Evolutionary conservation across 305 asterid species (phyloP).

Genomic region (Salvia sclarea): DNA sequence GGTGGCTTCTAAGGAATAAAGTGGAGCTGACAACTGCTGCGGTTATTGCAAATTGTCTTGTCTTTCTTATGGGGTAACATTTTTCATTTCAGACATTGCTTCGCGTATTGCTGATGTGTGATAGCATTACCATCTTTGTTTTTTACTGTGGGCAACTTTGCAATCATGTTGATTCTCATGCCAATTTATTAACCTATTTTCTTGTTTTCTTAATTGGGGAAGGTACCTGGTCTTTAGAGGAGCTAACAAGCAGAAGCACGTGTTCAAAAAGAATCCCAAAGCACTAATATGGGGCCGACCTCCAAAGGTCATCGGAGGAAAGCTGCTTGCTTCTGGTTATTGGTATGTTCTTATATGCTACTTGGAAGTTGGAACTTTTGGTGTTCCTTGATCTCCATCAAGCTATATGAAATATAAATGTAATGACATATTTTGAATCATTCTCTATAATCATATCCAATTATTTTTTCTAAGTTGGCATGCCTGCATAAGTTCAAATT

Average conservation of each 20-base stretch:
- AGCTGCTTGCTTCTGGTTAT: constrained; percentile 94
- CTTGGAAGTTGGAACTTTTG: background rate
- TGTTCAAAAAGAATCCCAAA: constrained; percentile 83
- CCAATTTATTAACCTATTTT: constrained; percentile 27
- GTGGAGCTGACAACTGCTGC: constrained; percentile 80
- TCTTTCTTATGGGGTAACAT: constrained; percentile 72
- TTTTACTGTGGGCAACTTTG: constrained; percentile 6
- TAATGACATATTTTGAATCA: background rate
- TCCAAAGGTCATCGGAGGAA: constrained; percentile 92
- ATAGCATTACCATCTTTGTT: constrained; percentile 2
- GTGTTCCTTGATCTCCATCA: constrained; percentile 4
- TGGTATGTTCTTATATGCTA: constrained; percentile 55
- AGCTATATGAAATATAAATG: constrained; percentile 7
- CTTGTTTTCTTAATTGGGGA: constrained; percentile 38
- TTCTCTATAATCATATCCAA: constrained; percentile 1
- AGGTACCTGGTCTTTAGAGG: constrained; percentile 93
- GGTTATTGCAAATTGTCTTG: constrained; percentile 76
- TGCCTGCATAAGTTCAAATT: background rate
- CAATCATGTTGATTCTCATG: background rate
- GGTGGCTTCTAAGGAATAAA: constrained; percentile 90
- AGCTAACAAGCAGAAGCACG: constrained; percentile 92
- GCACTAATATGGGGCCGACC: constrained; percentile 88
- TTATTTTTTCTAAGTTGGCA: background rate
- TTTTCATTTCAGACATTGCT: constrained; percentile 26
- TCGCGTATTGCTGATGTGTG: background rate